Conservation (phyloP, 805 yeast genomes). For the Ogataea ganodermae region DNA sequence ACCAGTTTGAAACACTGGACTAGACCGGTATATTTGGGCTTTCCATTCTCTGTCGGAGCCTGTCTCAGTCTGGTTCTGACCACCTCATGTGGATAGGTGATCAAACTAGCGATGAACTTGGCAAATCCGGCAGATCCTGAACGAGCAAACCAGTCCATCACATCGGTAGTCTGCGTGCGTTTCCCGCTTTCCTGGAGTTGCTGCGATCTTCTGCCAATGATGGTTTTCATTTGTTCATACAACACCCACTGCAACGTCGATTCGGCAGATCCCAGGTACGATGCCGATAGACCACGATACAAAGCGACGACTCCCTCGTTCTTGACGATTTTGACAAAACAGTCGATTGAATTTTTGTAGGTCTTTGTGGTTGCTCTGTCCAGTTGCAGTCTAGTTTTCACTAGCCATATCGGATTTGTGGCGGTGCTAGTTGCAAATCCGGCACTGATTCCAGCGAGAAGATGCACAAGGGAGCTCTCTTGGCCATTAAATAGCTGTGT, state of each 20-base stretch:
- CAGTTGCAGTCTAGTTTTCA: slow-evolving; percentile 90
- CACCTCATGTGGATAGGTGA: slow-evolving; percentile 97
- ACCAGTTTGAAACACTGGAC: slow-evolving; percentile 83
- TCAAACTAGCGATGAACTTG: slow-evolving; percentile 85
- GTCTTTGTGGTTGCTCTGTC: slow-evolving; percentile 67
- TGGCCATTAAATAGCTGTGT: slow-evolving; percentile 64
- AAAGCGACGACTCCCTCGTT: slow-evolving; percentile 80
- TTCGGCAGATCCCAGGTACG: slow-evolving; percentile 91
- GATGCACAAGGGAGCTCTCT: slow-evolving; percentile 83
- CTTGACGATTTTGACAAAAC: slow-evolving; percentile 65
- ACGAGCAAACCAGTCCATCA: slow-evolving; percentile 90
- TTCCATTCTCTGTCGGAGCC: slow-evolving; percentile 79
- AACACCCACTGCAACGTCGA: slow-evolving; percentile 95
- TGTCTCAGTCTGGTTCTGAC: slow-evolving; percentile 94
- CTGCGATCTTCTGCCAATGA: slow-evolving; percentile 56
- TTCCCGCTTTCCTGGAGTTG: slow-evolving; percentile 37
- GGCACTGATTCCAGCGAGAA: slow-evolving; percentile 84
- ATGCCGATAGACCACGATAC: slow-evolving; percentile 90
- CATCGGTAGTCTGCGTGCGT: slow-evolving; percentile 54
- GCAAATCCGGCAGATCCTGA: slow-evolving; percentile 98
- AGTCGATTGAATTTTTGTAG: slow-evolving; percentile 85
- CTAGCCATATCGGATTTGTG: slow-evolving; percentile 97
- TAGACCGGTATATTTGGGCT: slow-evolving; percentile 85
- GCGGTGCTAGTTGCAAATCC: slow-evolving; percentile 95
- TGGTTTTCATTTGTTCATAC: slow-evolving; percentile 87